Conservation (phyloP, 805 yeast species). For the Hanseniaspora mollemarum region DNA sequence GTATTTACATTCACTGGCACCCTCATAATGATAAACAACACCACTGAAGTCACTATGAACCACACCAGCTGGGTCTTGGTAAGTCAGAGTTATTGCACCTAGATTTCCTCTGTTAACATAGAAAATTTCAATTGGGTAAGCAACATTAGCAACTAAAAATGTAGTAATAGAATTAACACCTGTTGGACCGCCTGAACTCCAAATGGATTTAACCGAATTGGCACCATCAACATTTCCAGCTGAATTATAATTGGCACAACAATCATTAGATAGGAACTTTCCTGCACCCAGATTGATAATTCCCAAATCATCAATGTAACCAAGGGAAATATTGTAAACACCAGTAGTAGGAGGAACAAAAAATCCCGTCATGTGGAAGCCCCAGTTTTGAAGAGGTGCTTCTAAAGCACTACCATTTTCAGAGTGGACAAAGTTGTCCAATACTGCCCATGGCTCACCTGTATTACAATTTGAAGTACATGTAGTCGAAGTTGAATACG, state of each 20-base stretch:
- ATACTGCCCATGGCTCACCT: background rate
- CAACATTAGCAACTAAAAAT: background rate
- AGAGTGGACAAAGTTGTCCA: background rate
- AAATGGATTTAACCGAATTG: background rate
- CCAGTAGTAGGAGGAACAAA: background rate
- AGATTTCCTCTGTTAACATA: background rate
- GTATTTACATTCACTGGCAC: background rate
- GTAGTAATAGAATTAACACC: background rate
- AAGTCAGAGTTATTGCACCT: background rate
- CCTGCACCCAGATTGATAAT: constrained; percentile 1
- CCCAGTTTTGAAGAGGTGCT: background rate
- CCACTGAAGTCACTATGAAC: background rate
- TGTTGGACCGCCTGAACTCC: background rate
- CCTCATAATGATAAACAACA: background rate
- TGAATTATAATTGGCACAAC: background rate
- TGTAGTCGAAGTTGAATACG: background rate
- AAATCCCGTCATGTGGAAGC: background rate
- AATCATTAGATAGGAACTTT: background rate
- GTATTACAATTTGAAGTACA: background rate
- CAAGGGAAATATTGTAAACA: background rate
- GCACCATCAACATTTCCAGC: background rate
- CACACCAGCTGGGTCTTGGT: background rate
- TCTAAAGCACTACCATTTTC: background rate
- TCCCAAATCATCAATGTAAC: background rate
- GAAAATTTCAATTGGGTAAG: background rate